phyloP scores from a whole-genome alignment of 2,329 filamentous ascomycete genomes.

The Didymella sp. region DNA sequence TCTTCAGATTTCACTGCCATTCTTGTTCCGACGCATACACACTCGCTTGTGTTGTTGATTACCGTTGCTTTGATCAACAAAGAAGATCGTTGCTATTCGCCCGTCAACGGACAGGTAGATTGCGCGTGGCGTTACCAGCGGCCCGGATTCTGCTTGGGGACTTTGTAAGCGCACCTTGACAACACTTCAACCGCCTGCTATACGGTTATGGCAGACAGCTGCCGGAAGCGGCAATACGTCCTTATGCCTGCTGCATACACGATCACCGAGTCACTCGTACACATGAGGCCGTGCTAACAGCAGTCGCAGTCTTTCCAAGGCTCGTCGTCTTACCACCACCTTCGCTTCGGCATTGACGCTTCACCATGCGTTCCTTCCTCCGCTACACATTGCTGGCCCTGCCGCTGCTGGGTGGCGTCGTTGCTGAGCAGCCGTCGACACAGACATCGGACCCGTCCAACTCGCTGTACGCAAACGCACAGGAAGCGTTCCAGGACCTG shows the following conservation, averaged over 20 bases:
- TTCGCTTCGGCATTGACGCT: slow-evolving; percentile 4
- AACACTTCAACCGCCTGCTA: slow-evolving; percentile 8
- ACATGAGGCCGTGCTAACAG: slow-evolving; percentile 31
- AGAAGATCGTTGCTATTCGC: slow-evolving; percentile 5
- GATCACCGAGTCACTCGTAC: background rate
- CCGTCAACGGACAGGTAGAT: slow-evolving; percentile 3
- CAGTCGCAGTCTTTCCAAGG: slow-evolving; percentile 15
- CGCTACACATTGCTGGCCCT: slow-evolving; percentile 41
- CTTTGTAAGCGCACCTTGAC: slow-evolving; percentile 18
- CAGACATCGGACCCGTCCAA: slow-evolving; percentile 28
- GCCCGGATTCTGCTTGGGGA: slow-evolving; percentile 1
- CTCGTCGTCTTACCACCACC: slow-evolving; percentile 7
- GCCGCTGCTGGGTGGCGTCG: slow-evolving; percentile 37
- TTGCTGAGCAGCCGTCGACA: slow-evolving; percentile 27
- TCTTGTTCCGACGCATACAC: slow-evolving; percentile 5
- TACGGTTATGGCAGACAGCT: slow-evolving; percentile 10
- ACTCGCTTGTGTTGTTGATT: slow-evolving; percentile 14
- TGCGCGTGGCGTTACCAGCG: slow-evolving; percentile 19
- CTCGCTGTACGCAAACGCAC: slow-evolving; percentile 43
- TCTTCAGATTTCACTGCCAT: background rate
- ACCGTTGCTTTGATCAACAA: slow-evolving; percentile 8
- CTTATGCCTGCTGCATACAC: slow-evolving; percentile 2
- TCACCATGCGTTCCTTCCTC: slow-evolving; percentile 43
- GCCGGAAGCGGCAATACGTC: slow-evolving; percentile 14
- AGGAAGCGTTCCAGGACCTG: slow-evolving; percentile 61